Base-by-base conservation (phyloP, 73 alveolate genomes). In the Blepharisma stoltei region DNA sequence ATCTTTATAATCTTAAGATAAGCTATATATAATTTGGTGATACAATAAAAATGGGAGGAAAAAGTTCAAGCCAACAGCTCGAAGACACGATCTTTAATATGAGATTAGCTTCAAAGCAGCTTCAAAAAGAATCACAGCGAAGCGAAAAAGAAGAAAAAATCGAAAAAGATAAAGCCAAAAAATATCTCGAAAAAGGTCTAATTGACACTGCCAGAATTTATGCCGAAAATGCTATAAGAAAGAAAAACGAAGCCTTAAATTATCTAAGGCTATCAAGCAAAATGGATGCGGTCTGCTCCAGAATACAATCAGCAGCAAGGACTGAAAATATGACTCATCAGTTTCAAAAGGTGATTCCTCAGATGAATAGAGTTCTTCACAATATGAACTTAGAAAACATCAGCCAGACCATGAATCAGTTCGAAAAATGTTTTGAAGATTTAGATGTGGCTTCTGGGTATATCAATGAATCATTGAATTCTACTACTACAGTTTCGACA, bases 391-490 rank as follows among this genome's bases (percentile, higher is more conserved):
- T 68, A 60, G 82, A 81, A 82, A 81, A 73, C 76, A 77, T 82
- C 20, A 38, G 70, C 71, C 71, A 70, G 73, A 14, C 55, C 32
- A 84, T 84, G 91, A 75, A 55, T 55, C n/a, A 78, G 20, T 86
- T 86, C 54, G 94, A 86, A 54, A 81, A 82, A 48, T 84, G 82
- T 32, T 86, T 86, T 55, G 94, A 86, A 77, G 88, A 84, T 54
- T 77, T 86, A 7, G 94, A 85, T 53, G 92, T 85, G n/a, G 81
- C 80, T 60, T 75, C 92, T 4, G 92, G 81, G 79, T 81, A 84
- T 20, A 38, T 85, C 76, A 85, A 85, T 38, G 82, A 84, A 5
- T 83, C 77, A 6, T 54, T 82, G 71, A 84, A 82, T 37, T 21
- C 65, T 41, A 84, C 77, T 6, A 76, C 76, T 7, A 81, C 81